Evolutionary conservation across 129 eudicot species (phyloP).

Genomic region (Scalesia atractyloides): DNA sequence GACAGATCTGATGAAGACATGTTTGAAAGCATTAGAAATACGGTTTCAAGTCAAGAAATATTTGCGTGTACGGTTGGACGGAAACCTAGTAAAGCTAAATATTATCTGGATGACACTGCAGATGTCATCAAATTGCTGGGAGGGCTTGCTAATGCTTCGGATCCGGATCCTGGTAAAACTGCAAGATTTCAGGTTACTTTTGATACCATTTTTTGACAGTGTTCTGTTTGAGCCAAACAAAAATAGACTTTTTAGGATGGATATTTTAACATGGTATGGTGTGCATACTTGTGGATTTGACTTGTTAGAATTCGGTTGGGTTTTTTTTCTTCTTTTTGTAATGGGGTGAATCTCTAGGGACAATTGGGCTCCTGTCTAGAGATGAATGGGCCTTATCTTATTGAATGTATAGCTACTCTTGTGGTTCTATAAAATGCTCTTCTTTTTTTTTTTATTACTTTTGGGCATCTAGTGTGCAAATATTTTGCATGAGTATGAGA

Average conservation of each 20-base stretch:
- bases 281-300: too few species aligned
- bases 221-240: slow-evolving; percentile 10
- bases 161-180: slow-evolving; percentile 49
- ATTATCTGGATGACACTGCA: slow-evolving; percentile 71
- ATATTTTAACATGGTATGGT: too few species aligned
- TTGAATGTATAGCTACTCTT: neutral
- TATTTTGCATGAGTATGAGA: neutral
- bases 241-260: neutral
- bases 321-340: too few species aligned
- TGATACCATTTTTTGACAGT: slow-evolving; percentile 46
- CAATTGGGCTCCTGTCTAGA: neutral
- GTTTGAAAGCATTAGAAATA: slow-evolving; percentile 41
- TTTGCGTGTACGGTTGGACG: slow-evolving; percentile 85
- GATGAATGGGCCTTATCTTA: neutral
- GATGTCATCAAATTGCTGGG: slow-evolving; percentile 68
- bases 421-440: neutral
- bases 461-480: neutral
- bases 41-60: slow-evolving; percentile 40
- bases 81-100: slow-evolving; percentile 87
- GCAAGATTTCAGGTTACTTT: slow-evolving; percentile 56
- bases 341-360: neutral
- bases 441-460: neutral
- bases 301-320: too few species aligned
- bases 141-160: slow-evolving; percentile 70
- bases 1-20: slow-evolving; percentile 44